Conservation (phyloP, 2,329 filamentous ascomycete genomes). For the Tolypocladium inflatum region DNA sequence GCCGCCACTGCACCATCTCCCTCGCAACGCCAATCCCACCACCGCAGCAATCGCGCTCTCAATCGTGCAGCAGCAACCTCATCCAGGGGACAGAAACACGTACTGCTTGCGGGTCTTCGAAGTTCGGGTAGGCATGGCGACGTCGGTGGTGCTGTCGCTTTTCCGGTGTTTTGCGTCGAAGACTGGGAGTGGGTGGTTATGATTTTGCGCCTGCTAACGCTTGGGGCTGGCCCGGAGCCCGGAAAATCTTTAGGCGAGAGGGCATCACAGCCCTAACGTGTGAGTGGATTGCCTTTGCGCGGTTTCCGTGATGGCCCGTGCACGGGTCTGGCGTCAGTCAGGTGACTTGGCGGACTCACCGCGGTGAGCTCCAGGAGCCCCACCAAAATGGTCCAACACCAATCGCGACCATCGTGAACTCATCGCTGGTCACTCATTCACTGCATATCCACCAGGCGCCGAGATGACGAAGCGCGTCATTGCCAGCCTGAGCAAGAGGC, state of each 20-base stretch:
- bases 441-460: neutral
- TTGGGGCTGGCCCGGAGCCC: slow-evolving; percentile 13
- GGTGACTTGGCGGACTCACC: slow-evolving; percentile 16
- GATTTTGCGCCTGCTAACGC: slow-evolving; percentile 25
- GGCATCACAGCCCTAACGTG: slow-evolving; percentile 31
- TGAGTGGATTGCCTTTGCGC: slow-evolving; percentile 3
- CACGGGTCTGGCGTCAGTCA: slow-evolving; percentile 9
- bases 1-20: neutral
- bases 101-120: slow-evolving; percentile 73
- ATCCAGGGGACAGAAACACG: slow-evolving; percentile 26
- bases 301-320: slow-evolving; percentile 2
- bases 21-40: neutral
- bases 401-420: slow-evolving; percentile 2
- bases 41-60: neutral
- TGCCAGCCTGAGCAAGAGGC: neutral
- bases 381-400: slow-evolving; percentile 5
- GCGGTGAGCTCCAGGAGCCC: slow-evolving; percentile 11
- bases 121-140: slow-evolving; percentile 64
- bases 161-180: slow-evolving; percentile 26
- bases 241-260: slow-evolving; percentile 29
- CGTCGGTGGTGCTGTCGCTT: slow-evolving; percentile 36
- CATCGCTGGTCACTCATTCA: neutral
- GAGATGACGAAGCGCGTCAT: neutral
- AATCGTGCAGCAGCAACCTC: slow-evolving; percentile 2
- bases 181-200: slow-evolving; percentile 26